Conservation (phyloP, 495 filamentous ascomycete genomes). For the Lentithecium fluviatile region DNA sequence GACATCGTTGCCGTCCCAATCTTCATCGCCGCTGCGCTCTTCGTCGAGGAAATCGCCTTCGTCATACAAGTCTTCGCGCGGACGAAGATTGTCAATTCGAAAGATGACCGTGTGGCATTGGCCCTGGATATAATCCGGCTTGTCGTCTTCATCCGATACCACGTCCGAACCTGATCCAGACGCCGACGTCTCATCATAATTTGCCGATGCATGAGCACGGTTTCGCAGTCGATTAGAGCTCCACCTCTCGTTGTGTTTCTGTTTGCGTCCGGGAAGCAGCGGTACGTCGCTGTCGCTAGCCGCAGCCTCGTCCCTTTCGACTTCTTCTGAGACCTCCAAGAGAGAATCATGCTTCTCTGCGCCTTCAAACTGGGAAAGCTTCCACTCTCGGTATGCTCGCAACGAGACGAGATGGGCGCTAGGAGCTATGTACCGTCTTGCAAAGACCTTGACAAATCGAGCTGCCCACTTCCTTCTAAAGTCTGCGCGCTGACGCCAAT, state of each 20-base stretch:
- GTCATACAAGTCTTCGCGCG: slow-evolving; percentile 66
- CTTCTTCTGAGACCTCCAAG: slow-evolving; percentile 3
- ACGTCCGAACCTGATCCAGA: slow-evolving; percentile 4
- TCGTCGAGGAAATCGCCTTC: slow-evolving; percentile 80
- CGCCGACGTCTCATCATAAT: slow-evolving; percentile 14
- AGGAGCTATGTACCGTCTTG: slow-evolving; percentile 56
- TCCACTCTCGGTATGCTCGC: slow-evolving; percentile 37
- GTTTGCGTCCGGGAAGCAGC: slow-evolving; percentile 4
- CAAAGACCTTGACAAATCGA: slow-evolving; percentile 63
- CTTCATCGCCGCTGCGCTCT: slow-evolving; percentile 69
- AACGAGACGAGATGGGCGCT: slow-evolving; percentile 42
- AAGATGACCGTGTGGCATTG: slow-evolving; percentile 79
- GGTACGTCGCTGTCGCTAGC: slow-evolving; percentile 16
- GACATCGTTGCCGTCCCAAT: slow-evolving; percentile 64
- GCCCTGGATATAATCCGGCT: slow-evolving; percentile 59
- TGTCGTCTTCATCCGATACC: slow-evolving; percentile 17
- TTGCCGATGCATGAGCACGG: slow-evolving; percentile 6
- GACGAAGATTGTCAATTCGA: slow-evolving; percentile 78
- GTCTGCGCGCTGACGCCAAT: slow-evolving; percentile 73
- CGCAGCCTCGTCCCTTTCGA: neutral
- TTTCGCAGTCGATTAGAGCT: slow-evolving; percentile 17
- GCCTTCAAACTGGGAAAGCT: slow-evolving; percentile 4
- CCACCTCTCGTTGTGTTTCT: slow-evolving; percentile 19
- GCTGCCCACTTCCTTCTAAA: slow-evolving; percentile 72
- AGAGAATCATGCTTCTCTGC: slow-evolving; percentile 21